Evolutionary conservation across 441 rosid genomes (phyloP).

Genomic region (Aquilaria agallochum): DNA sequence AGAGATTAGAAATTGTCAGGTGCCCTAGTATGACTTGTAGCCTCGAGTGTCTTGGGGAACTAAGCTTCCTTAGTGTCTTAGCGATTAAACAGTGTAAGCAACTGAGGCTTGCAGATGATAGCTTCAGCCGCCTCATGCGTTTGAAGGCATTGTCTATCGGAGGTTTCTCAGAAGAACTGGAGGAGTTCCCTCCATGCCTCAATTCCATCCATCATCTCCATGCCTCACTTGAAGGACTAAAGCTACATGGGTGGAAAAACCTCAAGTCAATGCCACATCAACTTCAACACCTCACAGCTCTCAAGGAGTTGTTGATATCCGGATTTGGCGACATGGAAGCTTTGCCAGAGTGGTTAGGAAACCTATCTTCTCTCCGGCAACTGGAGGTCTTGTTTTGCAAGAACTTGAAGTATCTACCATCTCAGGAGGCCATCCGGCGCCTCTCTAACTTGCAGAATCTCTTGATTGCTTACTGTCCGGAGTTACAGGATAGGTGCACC

Average conservation of each 20-base stretch:
- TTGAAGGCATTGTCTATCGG: conserved; percentile 15
- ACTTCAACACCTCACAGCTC: conserved; percentile 20
- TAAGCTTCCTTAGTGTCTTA: conserved; percentile 6
- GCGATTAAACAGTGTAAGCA: neutral
- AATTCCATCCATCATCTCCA: neutral
- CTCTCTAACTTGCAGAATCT: neutral
- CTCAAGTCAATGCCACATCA: conserved; percentile 20
- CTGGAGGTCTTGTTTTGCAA: conserved; percentile 3
- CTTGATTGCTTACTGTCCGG: neutral
- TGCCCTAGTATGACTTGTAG: conserved; percentile 4
- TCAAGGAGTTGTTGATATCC: neutral
- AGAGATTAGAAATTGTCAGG: conserved; percentile 5
- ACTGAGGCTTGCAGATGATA: neutral
- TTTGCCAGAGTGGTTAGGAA: conserved; percentile 28
- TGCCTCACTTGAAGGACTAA: conserved; percentile 9
- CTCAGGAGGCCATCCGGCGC: neutral
- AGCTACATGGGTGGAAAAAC: conserved; percentile 8
- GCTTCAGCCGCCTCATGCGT: conserved; percentile 1
- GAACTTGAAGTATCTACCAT: conserved; percentile 5
- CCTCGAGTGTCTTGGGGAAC: conserved; percentile 3
- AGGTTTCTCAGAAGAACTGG: conserved; percentile 7
- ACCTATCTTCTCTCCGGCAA: conserved; percentile 15
- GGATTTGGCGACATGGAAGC: conserved; percentile 10
- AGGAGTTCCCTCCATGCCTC: conserved; percentile 14
- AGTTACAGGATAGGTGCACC: neutral